Evolutionary conservation across 306 rosid genomes (phyloP), one percentile per base, ranked within the genome.

Genomic region (Lupinus albus): DNA sequence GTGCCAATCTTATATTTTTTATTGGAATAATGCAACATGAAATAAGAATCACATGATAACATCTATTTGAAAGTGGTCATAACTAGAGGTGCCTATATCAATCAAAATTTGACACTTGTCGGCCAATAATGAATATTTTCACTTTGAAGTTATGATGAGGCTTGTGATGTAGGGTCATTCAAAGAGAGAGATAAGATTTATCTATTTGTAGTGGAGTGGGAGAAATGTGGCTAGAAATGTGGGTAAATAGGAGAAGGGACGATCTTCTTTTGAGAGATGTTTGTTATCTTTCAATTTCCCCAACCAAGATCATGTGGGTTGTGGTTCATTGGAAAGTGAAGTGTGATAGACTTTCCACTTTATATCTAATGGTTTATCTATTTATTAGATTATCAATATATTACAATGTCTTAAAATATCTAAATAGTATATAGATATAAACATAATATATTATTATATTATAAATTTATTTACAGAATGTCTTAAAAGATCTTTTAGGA

Each of bases 301-400:
- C 87, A 36, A 82, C 81, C 91, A 88, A 76, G 71, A 79, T 86
- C 96, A 88, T 83, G 93, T 83, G 89, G 84, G 79, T 66, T 73
- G 86, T 78, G 79, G 84, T 71, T 85, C 86, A 46, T 80, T 68
- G 82, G 86, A 89, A 82, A 87, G 82, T 72, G 80, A 77, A 77
- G 76, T 66, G 62, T 71, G 81, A 84, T 55, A 30, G 77, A 60
- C 64, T 59, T 58, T 51, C 56, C 67, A 76, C 83, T 75, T 67
- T 67, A 41, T 65, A 52, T 57, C 72, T 65, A 51, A 45, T 54
- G 75, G 61, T 8, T 65, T 72, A 78, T 3, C 64, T 86, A 84
- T 25, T 25, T 25, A 25, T 3, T 25, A 25, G 30, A 25, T n/a
- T n/a, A n/a, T n/a, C n/a, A n/a, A n/a, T n/a, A n/a, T n/a, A n/a